Evolutionary conservation across 805 yeast genomes (phyloP).

Genomic region (Saccharomycopsis fibuligera): DNA sequence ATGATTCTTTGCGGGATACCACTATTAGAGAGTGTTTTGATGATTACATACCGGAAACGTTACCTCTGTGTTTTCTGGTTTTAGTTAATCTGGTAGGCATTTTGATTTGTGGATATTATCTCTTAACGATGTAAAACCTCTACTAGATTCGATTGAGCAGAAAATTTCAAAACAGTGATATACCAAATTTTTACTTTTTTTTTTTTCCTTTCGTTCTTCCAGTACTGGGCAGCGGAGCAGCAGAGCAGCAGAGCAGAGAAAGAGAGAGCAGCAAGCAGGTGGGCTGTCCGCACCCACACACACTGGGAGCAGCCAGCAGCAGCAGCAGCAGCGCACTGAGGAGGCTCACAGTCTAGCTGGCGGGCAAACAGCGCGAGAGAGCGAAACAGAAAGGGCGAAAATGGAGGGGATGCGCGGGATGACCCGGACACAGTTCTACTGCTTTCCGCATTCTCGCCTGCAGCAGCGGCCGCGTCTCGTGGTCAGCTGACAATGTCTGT

Average conservation of each 20-base stretch:
- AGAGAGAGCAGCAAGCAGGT: neutral
- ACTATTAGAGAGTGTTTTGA: too few relatives aligned
- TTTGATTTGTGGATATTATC: slow-evolving; percentile 29
- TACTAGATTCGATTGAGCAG: neutral
- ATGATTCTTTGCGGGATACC: too few relatives aligned
- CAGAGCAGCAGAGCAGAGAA: neutral
- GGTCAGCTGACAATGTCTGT: too few relatives aligned
- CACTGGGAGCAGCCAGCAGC: too few relatives aligned
- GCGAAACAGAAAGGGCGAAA: neutral
- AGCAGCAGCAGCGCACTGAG: too few relatives aligned
- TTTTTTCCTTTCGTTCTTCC: neutral
- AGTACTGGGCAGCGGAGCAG: neutral
- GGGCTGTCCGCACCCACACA: too few relatives aligned
- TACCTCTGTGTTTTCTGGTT: slow-evolving; percentile 99
- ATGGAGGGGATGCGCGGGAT: too few relatives aligned
- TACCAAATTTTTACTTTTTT: neutral
- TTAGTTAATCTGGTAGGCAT: slow-evolving; percentile 99
- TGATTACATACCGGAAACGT: slow-evolving; percentile 95
- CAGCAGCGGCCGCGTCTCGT: too few relatives aligned
- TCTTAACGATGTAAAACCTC: neutral
- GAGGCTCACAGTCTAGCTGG: neutral
- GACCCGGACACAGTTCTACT: too few relatives aligned
- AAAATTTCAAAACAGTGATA: slow-evolving; percentile 4
- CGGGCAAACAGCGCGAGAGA: neutral
- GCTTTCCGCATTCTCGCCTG: too few relatives aligned